These are phyloP conservation scores for Dendrobium catenatum DNA, from an alignment of 106 monocot genomes.

Conservation along the genomic window DNA sequence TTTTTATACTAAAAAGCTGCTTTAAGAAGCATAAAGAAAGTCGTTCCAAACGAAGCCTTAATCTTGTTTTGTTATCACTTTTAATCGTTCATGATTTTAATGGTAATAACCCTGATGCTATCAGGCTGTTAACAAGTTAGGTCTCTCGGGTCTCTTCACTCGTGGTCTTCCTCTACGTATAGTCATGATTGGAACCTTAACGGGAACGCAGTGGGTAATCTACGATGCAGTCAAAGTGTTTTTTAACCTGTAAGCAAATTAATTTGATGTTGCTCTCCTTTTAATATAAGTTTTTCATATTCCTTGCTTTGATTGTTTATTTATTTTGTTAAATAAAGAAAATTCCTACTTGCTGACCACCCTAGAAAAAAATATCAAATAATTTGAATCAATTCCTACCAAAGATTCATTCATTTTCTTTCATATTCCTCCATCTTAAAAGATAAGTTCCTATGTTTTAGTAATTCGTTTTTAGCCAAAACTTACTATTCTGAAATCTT, in stretches of 20 bases:
- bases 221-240: constrained; percentile 81
- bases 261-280: neutral
- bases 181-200: constrained; percentile 71
- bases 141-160: constrained; percentile 65
- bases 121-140: constrained; percentile 72
- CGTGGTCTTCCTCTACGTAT: constrained; percentile 77
- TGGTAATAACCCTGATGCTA: neutral
- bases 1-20: too few relatives aligned
- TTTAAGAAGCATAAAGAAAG: too few relatives aligned
- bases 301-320: neutral
- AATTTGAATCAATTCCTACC: neutral
- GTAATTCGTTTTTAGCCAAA: too few relatives aligned
- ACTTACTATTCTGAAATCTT: neutral
- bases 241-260: constrained; percentile 61
- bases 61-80: neutral
- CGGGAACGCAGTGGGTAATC: constrained; percentile 71
- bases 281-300: neutral
- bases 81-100: neutral
- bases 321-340: neutral
- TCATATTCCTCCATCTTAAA: too few relatives aligned
- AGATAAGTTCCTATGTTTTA: too few relatives aligned
- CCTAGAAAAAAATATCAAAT: neutral
- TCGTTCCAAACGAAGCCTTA: too few relatives aligned
- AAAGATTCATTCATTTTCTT: too few relatives aligned
- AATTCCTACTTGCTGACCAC: neutral